Evolutionary conservation across 805 yeast species (phyloP), one percentile per base, ranked within the genome.

Genomic region (Candida ovalis): DNA sequence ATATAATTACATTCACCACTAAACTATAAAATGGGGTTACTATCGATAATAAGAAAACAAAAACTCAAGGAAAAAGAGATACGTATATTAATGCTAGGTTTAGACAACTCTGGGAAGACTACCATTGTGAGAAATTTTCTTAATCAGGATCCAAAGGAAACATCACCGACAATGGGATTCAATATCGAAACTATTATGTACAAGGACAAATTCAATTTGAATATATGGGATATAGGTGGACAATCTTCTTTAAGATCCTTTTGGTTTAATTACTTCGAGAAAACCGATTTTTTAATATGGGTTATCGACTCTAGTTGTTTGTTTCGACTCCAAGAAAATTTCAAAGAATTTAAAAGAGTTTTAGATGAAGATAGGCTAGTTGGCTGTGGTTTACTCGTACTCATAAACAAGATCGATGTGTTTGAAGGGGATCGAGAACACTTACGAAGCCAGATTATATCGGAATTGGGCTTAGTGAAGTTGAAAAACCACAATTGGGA

Each of bases 241-340:
- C 98, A 91, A 64, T 69, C 76, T 40, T 77, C 92, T 1, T 71
- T 91, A 38, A 70, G 98, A 42, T 82, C 91, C 17, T 90, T 90
- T 73, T 91, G 98, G 98, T 82, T 87, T 58, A 92, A 91, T 67
- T 91, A 92, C 65, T 91, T 86, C 60, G 97, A 90, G 54, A 81
- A 80, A 57, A 81, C 86, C 0, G 91, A 91, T 57, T 79, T 81
- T 5, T 70, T 91, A 17, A 66, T 91, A 12, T 91, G 97, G 97
- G 96, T 91, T 19, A 76, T 92, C 5, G 97, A 92, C 66, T 75
- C 81, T 2, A 64, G 72, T 38, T 78, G 84, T 19, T 61, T 78
- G 24, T 81, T 79, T 42, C 68, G 97, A 44, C 67, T 88, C 23
- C 60, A 67, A 8, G 95, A 87, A 67, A 84, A 86, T 54, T 75